Evolutionary conservation across 805 yeast species (phyloP).

Genomic region (Maudiozyma pseudohumilis): DNA sequence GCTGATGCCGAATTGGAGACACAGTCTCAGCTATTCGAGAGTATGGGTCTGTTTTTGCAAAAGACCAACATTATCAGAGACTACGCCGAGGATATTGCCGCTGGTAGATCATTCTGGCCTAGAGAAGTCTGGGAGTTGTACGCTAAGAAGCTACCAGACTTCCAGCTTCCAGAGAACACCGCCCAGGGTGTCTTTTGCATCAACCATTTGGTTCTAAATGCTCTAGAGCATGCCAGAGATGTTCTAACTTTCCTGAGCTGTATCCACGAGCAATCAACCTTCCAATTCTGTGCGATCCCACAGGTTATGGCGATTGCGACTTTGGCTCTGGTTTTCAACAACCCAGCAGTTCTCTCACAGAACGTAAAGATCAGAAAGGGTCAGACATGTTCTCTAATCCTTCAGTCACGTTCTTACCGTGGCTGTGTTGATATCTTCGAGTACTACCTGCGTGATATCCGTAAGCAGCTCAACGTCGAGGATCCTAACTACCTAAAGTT

Average conservation of each 20-base stretch:
- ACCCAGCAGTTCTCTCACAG: slow-evolving; percentile 55
- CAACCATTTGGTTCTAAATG: slow-evolving; percentile 69
- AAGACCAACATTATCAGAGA: slow-evolving; percentile 95
- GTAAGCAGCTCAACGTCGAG: slow-evolving; percentile 62
- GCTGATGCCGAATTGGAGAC: slow-evolving; percentile 42
- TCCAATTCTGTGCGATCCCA: slow-evolving; percentile 93
- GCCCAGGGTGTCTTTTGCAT: slow-evolving; percentile 62
- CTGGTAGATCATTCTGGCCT: slow-evolving; percentile 95
- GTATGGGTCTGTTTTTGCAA: slow-evolving; percentile 93
- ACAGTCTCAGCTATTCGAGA: slow-evolving; percentile 53
- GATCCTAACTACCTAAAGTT: slow-evolving; percentile 83
- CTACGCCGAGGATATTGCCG: slow-evolving; percentile 81
- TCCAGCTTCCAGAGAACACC: slow-evolving; percentile 39
- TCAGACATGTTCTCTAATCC: slow-evolving; percentile 65
- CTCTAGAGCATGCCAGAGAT: slow-evolving; percentile 69
- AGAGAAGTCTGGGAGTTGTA: slow-evolving; percentile 84
- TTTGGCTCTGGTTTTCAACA: slow-evolving; percentile 73
- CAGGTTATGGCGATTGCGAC: slow-evolving; percentile 99
- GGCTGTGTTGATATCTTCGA: slow-evolving; percentile 73
- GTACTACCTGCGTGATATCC: slow-evolving; percentile 62
- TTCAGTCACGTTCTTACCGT: slow-evolving; percentile 61
- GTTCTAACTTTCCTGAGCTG: slow-evolving; percentile 65
- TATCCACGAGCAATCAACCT: slow-evolving; percentile 70
- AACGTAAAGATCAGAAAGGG: slow-evolving; percentile 90
- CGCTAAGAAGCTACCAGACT: slow-evolving; percentile 52